These are phyloP conservation scores for Venturiaceae sp. DNA, from an alignment of 2,329 filamentous ascomycete species.

Conservation along the genomic window DNA sequence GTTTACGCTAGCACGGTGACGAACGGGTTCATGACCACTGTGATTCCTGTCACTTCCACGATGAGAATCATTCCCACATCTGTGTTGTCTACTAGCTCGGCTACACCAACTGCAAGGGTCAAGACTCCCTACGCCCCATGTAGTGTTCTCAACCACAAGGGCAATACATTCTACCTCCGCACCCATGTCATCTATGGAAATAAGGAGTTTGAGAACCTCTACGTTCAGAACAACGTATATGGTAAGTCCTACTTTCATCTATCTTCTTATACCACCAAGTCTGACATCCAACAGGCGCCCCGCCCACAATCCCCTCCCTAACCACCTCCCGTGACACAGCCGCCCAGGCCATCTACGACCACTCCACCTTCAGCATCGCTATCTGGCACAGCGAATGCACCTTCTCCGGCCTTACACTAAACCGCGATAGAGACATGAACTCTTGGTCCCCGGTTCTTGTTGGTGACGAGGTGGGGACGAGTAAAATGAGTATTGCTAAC, in stretches of 20 bases:
- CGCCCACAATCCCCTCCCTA: background rate
- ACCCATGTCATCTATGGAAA: slow-evolving; percentile 6
- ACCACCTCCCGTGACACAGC: background rate
- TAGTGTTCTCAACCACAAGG: slow-evolving; percentile 1
- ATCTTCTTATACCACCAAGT: background rate
- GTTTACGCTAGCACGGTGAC: too few relatives aligned
- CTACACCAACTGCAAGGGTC: background rate
- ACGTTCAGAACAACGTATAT: background rate
- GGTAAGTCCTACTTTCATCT: background rate
- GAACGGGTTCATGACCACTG: too few relatives aligned
- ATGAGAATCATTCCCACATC: background rate
- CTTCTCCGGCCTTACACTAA: slow-evolving; percentile 1
- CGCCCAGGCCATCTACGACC: slow-evolving; percentile 4
- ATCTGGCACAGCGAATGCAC: slow-evolving; percentile 2
- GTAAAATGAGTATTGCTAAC: slow-evolving; percentile 2
- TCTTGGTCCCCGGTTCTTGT: background rate
- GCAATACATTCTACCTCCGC: slow-evolving; percentile 7
- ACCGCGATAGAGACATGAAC: background rate
- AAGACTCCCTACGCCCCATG: background rate
- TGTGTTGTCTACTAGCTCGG: background rate
- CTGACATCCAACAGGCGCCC: background rate
- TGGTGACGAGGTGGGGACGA: background rate
- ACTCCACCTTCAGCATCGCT: background rate
- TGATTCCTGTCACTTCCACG: too few relatives aligned
- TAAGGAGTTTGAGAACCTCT: slow-evolving; percentile 6